Conservation (phyloP, 768 basidiomycete genomes). For the Pulveroboletus sp. region DNA sequence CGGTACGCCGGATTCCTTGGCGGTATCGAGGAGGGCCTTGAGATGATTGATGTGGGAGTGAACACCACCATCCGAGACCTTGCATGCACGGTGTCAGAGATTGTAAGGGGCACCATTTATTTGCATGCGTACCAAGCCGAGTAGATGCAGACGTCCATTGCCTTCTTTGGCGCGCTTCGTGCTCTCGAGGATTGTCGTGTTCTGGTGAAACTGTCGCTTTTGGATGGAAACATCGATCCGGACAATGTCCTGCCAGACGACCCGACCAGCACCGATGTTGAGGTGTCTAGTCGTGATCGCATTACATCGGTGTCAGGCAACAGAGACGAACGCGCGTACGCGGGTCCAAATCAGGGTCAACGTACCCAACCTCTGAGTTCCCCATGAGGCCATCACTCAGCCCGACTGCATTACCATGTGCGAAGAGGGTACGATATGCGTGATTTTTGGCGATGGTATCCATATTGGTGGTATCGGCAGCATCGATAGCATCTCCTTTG, state of each 20-base stretch:
- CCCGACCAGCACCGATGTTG: slow-evolving; percentile 91
- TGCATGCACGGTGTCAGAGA: slow-evolving; percentile 2
- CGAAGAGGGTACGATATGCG: slow-evolving; percentile 65
- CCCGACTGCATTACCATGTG: slow-evolving; percentile 90
- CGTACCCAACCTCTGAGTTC: slow-evolving; percentile 95
- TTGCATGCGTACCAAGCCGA: slow-evolving; percentile 67
- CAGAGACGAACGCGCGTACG: background rate
- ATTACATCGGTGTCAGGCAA: background rate
- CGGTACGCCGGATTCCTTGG: slow-evolving; percentile 80
- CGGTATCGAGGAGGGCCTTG: slow-evolving; percentile 84
- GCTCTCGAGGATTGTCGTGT: slow-evolving; percentile 62
- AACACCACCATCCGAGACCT: slow-evolving; percentile 96
- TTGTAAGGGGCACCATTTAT: background rate
- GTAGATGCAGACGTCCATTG: slow-evolving; percentile 81
- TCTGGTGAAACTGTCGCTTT: slow-evolving; percentile 82
- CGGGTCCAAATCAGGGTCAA: background rate
- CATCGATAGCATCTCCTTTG: slow-evolving; percentile 87
- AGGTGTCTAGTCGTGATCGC: slow-evolving; percentile 57
- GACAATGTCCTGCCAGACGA: slow-evolving; percentile 98
- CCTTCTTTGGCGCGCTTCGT: slow-evolving; percentile 76
- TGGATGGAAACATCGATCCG: slow-evolving; percentile 90
- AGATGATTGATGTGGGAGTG: slow-evolving; percentile 93
- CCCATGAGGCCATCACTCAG: slow-evolving; percentile 95
- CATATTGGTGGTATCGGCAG: slow-evolving; percentile 84
- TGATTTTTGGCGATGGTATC: slow-evolving; percentile 77